Evolutionary conservation across 768 basidiomycete genomes (phyloP).

Genomic region (Scleroderma citrinum): DNA sequence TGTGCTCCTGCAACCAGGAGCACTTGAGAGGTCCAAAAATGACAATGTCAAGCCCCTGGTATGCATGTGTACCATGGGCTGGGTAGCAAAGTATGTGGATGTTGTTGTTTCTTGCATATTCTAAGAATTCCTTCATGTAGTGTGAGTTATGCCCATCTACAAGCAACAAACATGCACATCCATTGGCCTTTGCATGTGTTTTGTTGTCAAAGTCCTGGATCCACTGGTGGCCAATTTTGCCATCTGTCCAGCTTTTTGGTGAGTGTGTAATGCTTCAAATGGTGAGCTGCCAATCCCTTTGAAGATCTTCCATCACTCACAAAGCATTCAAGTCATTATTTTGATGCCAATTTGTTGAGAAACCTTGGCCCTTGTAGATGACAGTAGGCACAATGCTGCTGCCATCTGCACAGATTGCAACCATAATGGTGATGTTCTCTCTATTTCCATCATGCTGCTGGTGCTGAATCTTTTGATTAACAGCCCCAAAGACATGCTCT

Average conservation of each 20-base stretch:
- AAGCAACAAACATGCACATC: conserved; percentile 27
- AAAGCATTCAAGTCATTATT: conserved; percentile 14
- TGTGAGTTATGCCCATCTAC: conserved; percentile 46
- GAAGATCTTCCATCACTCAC: conserved; percentile 28
- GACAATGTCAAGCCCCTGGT: conserved; percentile 40
- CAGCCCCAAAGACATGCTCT: conserved; percentile 4
- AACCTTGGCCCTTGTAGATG: conserved; percentile 19
- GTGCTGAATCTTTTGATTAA: conserved; percentile 8
- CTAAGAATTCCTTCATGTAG: conserved; percentile 32
- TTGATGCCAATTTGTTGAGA: conserved; percentile 20
- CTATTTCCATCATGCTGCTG: conserved; percentile 14
- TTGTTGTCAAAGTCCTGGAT: conserved; percentile 29
- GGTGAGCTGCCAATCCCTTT: too few species aligned
- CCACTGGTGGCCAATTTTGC: conserved; percentile 19
- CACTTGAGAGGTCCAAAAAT: conserved; percentile 30
- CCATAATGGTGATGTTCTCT: conserved; percentile 26
- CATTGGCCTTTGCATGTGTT: conserved; percentile 29
- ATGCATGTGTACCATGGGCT: conserved; percentile 15
- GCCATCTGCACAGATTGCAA: conserved; percentile 40
- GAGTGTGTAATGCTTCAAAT: conserved; percentile 12
- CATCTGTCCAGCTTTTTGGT: conserved; percentile 25
- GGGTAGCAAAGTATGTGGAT: conserved; percentile 43
- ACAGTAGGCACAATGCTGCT: conserved; percentile 31
- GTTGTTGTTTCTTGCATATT: conserved; percentile 29
- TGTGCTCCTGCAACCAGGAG: conserved; percentile 16